phyloP scores from a whole-genome alignment of 2,329 filamentous ascomycete genomes.

The Zopfia rhizophila region DNA sequence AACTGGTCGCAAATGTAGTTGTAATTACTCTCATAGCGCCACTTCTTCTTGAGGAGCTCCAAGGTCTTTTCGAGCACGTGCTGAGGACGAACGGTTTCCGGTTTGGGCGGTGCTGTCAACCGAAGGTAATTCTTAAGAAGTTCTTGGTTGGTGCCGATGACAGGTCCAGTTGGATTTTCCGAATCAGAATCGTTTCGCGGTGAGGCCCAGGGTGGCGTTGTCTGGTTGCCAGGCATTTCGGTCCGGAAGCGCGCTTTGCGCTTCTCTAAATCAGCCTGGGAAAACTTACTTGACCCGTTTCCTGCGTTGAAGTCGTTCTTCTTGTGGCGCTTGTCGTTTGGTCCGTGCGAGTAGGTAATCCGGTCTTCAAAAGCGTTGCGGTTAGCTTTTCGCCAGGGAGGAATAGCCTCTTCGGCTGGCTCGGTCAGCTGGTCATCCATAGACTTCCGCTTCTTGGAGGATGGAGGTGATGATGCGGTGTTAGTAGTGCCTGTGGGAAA shows the following conservation, averaged over 20 bases:
- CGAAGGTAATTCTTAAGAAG: conserved; percentile 96
- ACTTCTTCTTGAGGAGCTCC: conserved; percentile 91
- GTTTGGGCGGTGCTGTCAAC: conserved; percentile 87
- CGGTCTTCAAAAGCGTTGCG: conserved; percentile 76
- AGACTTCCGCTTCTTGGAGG: conserved; percentile 84
- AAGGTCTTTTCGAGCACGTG: conserved; percentile 82
- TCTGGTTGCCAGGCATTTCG: conserved; percentile 62
- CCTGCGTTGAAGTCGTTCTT: conserved; percentile 59
- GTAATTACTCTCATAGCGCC: conserved; percentile 93
- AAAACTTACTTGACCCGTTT: conserved; percentile 83
- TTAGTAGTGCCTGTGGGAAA: conserved; percentile 38
- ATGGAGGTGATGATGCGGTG: conserved; percentile 32
- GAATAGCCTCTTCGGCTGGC: conserved; percentile 61
- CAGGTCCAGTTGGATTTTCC: conserved; percentile 68
- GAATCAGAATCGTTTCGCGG: conserved; percentile 60
- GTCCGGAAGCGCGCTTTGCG: conserved; percentile 86
- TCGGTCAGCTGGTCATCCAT: conserved; percentile 61
- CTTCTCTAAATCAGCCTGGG: conserved; percentile 85
- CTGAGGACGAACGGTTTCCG: conserved; percentile 88
- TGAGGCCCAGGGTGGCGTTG: conserved; percentile 61
- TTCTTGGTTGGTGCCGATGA: conserved; percentile 83
- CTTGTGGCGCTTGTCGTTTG: conserved; percentile 59
- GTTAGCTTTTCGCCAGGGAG: conserved; percentile 80
- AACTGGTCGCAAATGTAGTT: conserved; percentile 99
- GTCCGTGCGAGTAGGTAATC: conserved; percentile 68